Base-by-base conservation (phyloP, 2,329 filamentous ascomycete species). In the Cryphonectria nitschkei region DNA sequence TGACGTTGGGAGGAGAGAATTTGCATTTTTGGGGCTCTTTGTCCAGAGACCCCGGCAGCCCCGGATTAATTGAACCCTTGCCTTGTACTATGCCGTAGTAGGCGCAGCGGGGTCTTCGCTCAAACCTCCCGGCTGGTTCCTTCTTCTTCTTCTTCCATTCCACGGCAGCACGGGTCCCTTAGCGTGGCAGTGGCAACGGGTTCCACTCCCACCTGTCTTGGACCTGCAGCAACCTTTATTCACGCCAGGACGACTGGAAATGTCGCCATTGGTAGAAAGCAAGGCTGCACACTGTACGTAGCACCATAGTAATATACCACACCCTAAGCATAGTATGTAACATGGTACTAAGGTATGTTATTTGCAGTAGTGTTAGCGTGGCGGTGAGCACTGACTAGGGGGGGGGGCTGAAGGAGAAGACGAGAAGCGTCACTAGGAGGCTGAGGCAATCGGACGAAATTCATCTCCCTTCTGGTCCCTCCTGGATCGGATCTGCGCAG, bases 181-280 rank as follows among this genome's bases (percentile, higher is more conserved):
- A 50, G 46, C 46, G 46, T n/a, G 22, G 46, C 8, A 50, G 46
- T 50, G 46, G 46, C 46, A 11, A 50, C 52, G 3, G 52, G 52
- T 58, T 32, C 54, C 54, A 58, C 54, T 32, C 54, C 29, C 54
- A 58, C 54, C 54, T 58, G 29, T 50, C n/a, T 32, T 58, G 14
- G 54, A 58, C 54, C 54, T 58, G 29, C 54, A 58, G 54, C 52
- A 29, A 13, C 39, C 61, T 65, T 22, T 50, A n/a, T 39, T 39
- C 50, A 61, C 61, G 69, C 68, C 56, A 71, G 26, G 52, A 50
- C 22, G 39, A 39, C 41, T 50, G 61, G 61, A 52, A 52, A 62
- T 62, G 61, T 71, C 62, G 67, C 62, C 67, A 66, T 71, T 66
- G 60, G 54, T 32, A 50, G 46, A 50, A 50, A 6, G 16, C 22